Percentiles rank a stretch among this genome's conserved stretches.
These are phyloP conservation scores for Yamadazyma blattariae DNA, from an alignment of 1,139 yeast genomes.

Conservation along the genomic window DNA sequence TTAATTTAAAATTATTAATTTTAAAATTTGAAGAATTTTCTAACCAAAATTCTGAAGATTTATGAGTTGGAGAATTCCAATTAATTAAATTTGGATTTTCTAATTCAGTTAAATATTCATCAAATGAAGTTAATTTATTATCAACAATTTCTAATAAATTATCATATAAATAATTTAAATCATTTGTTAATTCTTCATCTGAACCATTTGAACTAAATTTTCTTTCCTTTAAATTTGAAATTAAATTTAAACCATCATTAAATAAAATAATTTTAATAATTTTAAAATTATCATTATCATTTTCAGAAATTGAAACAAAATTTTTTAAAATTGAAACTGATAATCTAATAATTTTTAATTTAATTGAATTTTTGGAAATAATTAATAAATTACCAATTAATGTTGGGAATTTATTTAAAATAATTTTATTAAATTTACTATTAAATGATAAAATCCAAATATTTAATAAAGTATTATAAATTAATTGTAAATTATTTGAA, in stretches of 20 bases:
- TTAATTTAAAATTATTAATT: slow-evolving; percentile 70
- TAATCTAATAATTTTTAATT: slow-evolving; percentile 86
- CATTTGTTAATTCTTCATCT: slow-evolving; percentile 85
- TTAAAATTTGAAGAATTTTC: slow-evolving; percentile 77
- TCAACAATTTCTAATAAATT: slow-evolving; percentile 69
- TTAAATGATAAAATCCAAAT: slow-evolving; percentile 87
- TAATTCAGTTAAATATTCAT: slow-evolving; percentile 85
- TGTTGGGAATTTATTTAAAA: slow-evolving; percentile 60
- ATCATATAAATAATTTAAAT: slow-evolving; percentile 57
- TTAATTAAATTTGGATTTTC: slow-evolving; percentile 71
- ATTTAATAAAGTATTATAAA: slow-evolving; percentile 72
- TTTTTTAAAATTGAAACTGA: slow-evolving; percentile 73
- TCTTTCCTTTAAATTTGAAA: slow-evolving; percentile 72
- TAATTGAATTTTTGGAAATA: slow-evolving; percentile 71
- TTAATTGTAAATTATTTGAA: slow-evolving; percentile 73
- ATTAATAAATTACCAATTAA: slow-evolving; percentile 50
- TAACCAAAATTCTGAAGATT: slow-evolving; percentile 84
- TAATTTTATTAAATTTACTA: slow-evolving; percentile 46
- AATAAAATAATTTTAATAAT: slow-evolving; percentile 71
- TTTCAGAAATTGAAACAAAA: slow-evolving; percentile 37
- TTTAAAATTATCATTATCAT: slow-evolving; percentile 32
- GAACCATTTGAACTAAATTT: slow-evolving; percentile 71
- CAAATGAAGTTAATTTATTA: slow-evolving; percentile 79
- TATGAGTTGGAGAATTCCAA: slow-evolving; percentile 91
- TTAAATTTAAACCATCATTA: slow-evolving; percentile 70